Evolutionary conservation across 2,329 filamentous ascomycete genomes (phyloP).

Genomic region (Xylariaceae sp.): DNA sequence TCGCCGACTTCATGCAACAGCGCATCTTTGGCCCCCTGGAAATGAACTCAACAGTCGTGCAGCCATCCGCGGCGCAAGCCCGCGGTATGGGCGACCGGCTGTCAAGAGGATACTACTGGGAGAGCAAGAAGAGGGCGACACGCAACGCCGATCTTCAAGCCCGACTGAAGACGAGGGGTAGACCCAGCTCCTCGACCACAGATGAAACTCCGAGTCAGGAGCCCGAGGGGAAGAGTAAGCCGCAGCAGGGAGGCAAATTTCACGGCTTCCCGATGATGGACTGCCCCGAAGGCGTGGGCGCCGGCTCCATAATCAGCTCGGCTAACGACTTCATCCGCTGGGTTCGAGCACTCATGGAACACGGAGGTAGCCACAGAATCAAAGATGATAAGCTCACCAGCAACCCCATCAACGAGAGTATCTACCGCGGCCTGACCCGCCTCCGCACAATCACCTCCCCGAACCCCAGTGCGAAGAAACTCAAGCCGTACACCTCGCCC

Average conservation of each 20-base stretch:
- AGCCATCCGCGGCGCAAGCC: conserved; percentile 8
- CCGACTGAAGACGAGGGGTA: too few relatives aligned
- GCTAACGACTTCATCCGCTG: conserved; percentile 21
- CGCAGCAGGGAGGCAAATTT: conserved; percentile 1
- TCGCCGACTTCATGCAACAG: conserved; percentile 17
- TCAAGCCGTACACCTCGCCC: conserved; percentile 10
- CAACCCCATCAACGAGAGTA: conserved; percentile 14
- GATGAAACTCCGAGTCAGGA: too few relatives aligned
- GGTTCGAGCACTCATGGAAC: conserved; percentile 15
- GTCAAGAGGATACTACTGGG: conserved; percentile 14
- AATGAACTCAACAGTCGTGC: conserved; percentile 19
- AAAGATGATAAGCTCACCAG: too few relatives aligned
- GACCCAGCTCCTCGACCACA: too few relatives aligned
- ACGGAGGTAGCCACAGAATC: conserved; percentile 7
- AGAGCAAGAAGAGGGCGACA: conserved; percentile 1
- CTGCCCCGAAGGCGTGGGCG: conserved; percentile 16
- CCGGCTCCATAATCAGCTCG: conserved; percentile 20
- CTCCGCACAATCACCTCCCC: conserved; percentile 9
- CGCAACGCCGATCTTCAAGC: too few relatives aligned
- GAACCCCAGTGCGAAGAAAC: conserved; percentile 1
- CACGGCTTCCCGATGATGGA: conserved; percentile 4
- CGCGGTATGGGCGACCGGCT: conserved; percentile 16
- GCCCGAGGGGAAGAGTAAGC: too few relatives aligned
- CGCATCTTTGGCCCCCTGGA: conserved; percentile 17
- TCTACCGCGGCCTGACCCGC: conserved; percentile 16